Evolutionary conservation across 2,329 filamentous ascomycete genomes (phyloP), one percentile per base, ranked within the genome.

Genomic region (Lojkania enalia): DNA sequence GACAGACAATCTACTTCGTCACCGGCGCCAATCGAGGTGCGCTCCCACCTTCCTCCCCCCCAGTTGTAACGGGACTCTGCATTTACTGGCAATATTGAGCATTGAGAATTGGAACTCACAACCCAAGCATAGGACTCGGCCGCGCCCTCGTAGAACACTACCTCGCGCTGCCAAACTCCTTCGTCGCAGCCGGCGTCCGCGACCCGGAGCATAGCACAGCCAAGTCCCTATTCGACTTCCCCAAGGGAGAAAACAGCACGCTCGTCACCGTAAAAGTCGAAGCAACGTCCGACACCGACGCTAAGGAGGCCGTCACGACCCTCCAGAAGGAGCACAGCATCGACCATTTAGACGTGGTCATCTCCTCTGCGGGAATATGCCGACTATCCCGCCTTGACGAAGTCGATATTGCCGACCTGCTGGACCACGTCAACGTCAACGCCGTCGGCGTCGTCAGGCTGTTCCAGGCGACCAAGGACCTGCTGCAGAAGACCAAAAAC

Each of bases 1-100:
- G 7, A 7, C 23, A 27, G 23, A 27, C 23, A 7, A 27, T 27
- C 23, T 30, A 40, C 37, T 21, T 40, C 20, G 23, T 40, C 20
- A 40, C 37, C 3, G 37, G 37, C 18, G 37, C 37, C 14, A 40
- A 40, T 23, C 20, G 37, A 20, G 37, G 37, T 40, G n/a, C 7
- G n/a, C n/a, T n/a, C n/a, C n/a, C n/a, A n/a, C n/a, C n/a, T n/a
- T n/a, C n/a, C n/a, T n/a, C n/a, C n/a, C n/a, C n/a, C n/a, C n/a
- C n/a, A n/a, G n/a, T n/a, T n/a, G n/a, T n/a, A n/a, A n/a, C n/a
- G n/a, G n/a, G n/a, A n/a, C n/a, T n/a, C n/a, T n/a, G 23, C n/a
- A 27, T 27, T 27, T n/a, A n/a, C 7, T 27, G n/a, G 7, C 23
- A 7, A 7, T n/a, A 27, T 7, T 7, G 7, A 27, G 23, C 23